Conservation (phyloP, 2,329 filamentous ascomycete genomes). For the Hypoxylon sp. region DNA sequence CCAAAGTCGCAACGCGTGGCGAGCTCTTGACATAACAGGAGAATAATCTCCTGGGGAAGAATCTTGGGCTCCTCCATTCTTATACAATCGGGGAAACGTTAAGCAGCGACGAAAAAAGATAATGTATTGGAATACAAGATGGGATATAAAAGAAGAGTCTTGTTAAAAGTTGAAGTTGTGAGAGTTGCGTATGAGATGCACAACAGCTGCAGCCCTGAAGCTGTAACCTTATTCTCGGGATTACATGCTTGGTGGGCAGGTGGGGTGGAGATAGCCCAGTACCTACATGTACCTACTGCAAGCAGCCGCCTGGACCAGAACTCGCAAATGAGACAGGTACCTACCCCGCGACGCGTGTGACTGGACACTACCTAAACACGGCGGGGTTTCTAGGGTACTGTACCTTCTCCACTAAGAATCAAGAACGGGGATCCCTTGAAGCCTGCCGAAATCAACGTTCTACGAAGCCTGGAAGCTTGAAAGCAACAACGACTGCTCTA, state of each 20-base stretch:
- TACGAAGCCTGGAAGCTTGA: neutral
- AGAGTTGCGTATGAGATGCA: slow-evolving; percentile 2
- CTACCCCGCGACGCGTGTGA: slow-evolving; percentile 52
- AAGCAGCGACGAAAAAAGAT: neutral
- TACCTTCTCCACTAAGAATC: neutral
- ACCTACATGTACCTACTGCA: neutral
- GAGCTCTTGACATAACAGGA: slow-evolving; percentile 73
- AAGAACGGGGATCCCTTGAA: neutral
- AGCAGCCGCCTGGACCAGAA: neutral
- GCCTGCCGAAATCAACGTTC: neutral
- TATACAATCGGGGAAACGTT: neutral
- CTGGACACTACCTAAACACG: slow-evolving; percentile 35
- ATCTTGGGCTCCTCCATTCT: slow-evolving; percentile 38
- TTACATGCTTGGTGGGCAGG: neutral
- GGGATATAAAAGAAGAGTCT: neutral
- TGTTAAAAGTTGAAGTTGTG: slow-evolving; percentile 1
- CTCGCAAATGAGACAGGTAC: neutral
- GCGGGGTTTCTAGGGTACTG: neutral
- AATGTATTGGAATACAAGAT: neutral
- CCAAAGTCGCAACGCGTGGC: slow-evolving; percentile 69
- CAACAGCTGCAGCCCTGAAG: neutral
- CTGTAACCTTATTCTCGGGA: slow-evolving; percentile 12
- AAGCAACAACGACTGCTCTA: neutral
- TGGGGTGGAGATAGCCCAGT: neutral
- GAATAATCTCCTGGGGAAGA: slow-evolving; percentile 72